Evolutionary conservation across 345 rosid species (phyloP), one percentile per base, ranked within the genome.

Genomic region (Durio zibethinus): DNA sequence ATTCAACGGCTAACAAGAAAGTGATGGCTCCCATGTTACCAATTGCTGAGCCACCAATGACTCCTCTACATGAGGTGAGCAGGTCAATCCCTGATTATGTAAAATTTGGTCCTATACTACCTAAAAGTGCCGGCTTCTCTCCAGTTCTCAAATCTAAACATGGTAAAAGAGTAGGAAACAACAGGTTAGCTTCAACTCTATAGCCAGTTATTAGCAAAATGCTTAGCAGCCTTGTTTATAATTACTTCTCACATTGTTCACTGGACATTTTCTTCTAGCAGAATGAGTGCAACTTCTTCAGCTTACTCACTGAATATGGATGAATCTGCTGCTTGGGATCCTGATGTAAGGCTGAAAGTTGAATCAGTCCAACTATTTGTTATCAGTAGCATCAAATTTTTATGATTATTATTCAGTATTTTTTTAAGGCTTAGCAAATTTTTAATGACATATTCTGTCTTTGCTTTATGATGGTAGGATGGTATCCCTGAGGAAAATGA

Each of bases 41-140:
- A 0, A 89, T 87, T 38, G 90, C 89, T 14, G 94, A 89, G 38
- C 94, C 94, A 36, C 94, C 94, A 0, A 78, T 83, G 90, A 88
- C 89, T 80, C 92, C 92, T 68, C 72, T 80, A 81, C 87, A 82
- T 43, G 91, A 89, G 75, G 80, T 86, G 54, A 88, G 88, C 80
- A 54, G 80, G 5, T 79, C 87, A 4, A 85, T 87, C 75, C 92
- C 92, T 43, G 91, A 89, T 77, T 89, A 86, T 65, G 87, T 89
- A 10, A 89, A 86, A 77, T 90, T 88, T 8, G 89, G 92, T 71
- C 92, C 94, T 27, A 83, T 87, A 74, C 77, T 90, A 80, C 92
- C 89, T 2, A 85, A 84, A 77, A 87, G 83, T 74, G 87, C 88
- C 0, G 92, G 88, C 20, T 85, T 88, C 81, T 85, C 86, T 0